A percentile compares a stretch with the other conserved stretches of the same genome.
Evolutionary conservation across 805 yeast species (phyloP).

Genomic region (Nakazawaea ernobii): DNA sequence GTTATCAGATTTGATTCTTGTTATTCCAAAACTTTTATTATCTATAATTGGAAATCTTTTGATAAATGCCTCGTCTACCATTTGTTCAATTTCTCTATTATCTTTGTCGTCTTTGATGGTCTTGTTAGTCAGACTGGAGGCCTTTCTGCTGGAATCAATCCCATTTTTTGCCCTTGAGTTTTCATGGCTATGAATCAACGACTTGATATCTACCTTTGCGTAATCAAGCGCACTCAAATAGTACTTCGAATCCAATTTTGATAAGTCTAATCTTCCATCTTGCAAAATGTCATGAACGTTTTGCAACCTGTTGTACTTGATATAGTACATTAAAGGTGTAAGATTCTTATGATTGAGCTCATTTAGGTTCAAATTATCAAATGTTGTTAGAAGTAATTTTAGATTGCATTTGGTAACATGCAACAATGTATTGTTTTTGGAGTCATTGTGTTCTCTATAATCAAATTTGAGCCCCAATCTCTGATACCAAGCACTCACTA

Average conservation of each 20-base stretch:
- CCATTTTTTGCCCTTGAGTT: background rate
- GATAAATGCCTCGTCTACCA: conserved; percentile 25
- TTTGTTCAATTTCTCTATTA: conserved; percentile 23
- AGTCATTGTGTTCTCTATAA: conserved; percentile 63
- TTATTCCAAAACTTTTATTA: conserved; percentile 24
- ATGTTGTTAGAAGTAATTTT: conserved; percentile 29
- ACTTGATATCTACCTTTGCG: conserved; percentile 29
- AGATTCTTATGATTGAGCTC: conserved; percentile 49
- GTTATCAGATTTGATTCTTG: conserved; percentile 30
- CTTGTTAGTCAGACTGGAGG: conserved; percentile 11
- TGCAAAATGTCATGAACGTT: conserved; percentile 48
- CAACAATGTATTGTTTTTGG: conserved; percentile 66
- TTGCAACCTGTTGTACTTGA: conserved; percentile 60
- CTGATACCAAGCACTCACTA: conserved; percentile 38
- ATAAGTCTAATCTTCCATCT: conserved; percentile 44
- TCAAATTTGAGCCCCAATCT: conserved; percentile 27
- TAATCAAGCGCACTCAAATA: conserved; percentile 39
- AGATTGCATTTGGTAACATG: conserved; percentile 61
- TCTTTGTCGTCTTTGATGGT: conserved; percentile 17
- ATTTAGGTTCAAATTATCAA: conserved; percentile 46
- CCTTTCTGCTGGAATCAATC: background rate
- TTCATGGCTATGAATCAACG: background rate
- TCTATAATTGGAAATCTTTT: conserved; percentile 15
- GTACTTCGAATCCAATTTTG: conserved; percentile 22
- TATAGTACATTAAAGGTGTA: conserved; percentile 68